phyloP scores from a whole-genome alignment of 106 monocot species.

The Vanilla planifolia region DNA sequence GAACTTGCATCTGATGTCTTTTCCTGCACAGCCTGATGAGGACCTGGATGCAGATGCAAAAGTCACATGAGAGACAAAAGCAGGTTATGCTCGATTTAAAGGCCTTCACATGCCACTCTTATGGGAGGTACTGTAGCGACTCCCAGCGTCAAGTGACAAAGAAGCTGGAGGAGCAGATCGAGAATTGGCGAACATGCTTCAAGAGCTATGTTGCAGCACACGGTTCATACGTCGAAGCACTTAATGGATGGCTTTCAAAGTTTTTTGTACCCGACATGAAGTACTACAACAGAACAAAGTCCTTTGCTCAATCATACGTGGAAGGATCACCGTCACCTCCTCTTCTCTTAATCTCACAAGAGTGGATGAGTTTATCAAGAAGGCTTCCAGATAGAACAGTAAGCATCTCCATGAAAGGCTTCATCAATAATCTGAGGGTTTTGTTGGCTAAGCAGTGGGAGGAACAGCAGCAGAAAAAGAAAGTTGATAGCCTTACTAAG shows the following conservation, averaged over 20 bases:
- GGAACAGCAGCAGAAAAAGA: slow-evolving; percentile 93
- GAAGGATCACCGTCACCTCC: slow-evolving; percentile 43
- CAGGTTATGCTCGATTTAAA: slow-evolving; percentile 77
- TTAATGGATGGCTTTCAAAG: slow-evolving; percentile 85
- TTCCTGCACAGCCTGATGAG: slow-evolving; percentile 16
- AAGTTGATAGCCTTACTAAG: slow-evolving; percentile 72
- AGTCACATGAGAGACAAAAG: slow-evolving; percentile 86
- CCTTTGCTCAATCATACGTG: slow-evolving; percentile 22
- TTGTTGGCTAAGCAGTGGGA: slow-evolving; percentile 82
- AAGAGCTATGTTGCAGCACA: slow-evolving; percentile 54
- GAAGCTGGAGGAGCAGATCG: slow-evolving; percentile 71
- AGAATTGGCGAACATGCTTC: slow-evolving; percentile 76
- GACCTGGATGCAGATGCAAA: slow-evolving; percentile 84
- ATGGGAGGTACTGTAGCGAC: slow-evolving; percentile 84
- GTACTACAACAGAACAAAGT: slow-evolving; percentile 38
- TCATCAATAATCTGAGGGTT: slow-evolving; percentile 48
- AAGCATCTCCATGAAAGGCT: slow-evolving; percentile 48
- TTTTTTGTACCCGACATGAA: slow-evolving; percentile 60
- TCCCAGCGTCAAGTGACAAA: slow-evolving; percentile 68
- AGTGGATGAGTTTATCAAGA: slow-evolving; percentile 52
- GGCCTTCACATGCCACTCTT: slow-evolving; percentile 60
- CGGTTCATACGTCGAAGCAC: slow-evolving; percentile 70
- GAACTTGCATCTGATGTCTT: neutral
- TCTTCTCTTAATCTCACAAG: slow-evolving; percentile 52
- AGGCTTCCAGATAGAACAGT: slow-evolving; percentile 64